These are phyloP conservation scores for Coprinopsis sp. DNA, from an alignment of 768 basidiomycete genomes.

Conservation along the genomic window DNA sequence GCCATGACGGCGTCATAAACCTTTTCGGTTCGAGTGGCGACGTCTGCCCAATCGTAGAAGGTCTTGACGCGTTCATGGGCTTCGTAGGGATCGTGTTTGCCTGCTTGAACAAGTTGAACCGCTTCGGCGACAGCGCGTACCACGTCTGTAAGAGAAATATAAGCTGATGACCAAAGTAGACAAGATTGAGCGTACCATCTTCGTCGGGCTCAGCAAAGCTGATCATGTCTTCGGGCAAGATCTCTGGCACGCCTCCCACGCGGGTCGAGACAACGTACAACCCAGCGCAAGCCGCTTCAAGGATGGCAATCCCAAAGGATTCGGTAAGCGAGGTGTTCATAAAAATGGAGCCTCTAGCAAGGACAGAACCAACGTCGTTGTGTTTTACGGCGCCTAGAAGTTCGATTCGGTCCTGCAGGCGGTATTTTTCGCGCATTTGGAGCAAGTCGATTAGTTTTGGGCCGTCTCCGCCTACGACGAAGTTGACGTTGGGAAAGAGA, in stretches of 20 bases:
- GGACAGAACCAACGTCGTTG: slow-evolving; percentile 81
- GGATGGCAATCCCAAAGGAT: slow-evolving; percentile 94
- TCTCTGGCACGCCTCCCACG: slow-evolving; percentile 94
- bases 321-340: slow-evolving; percentile 96
- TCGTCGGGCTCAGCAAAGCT: slow-evolving; percentile 92
- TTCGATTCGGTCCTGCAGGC: slow-evolving; percentile 88
- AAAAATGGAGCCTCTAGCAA: slow-evolving; percentile 83
- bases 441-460: slow-evolving; percentile 92
- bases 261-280: slow-evolving; percentile 91
- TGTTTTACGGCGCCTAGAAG: slow-evolving; percentile 79
- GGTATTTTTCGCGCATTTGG: slow-evolving; percentile 91
- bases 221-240: slow-evolving; percentile 91
- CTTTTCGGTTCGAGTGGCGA: slow-evolving; percentile 74
- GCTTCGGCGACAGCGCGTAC: slow-evolving; percentile 80
- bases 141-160: slow-evolving; percentile 52
- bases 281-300: slow-evolving; percentile 94
- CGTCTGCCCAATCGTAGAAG: slow-evolving; percentile 86
- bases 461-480: slow-evolving; percentile 90
- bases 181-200: slow-evolving; percentile 64
- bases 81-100: slow-evolving; percentile 65
- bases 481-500: slow-evolving; percentile 80
- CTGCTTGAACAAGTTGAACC: slow-evolving; percentile 59
- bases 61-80: slow-evolving; percentile 75
- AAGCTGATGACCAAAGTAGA: neutral
- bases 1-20: slow-evolving; percentile 74